phyloP scores from a whole-genome alignment of 2,329 filamentous ascomycete genomes.

The Curvularia spicifera region DNA sequence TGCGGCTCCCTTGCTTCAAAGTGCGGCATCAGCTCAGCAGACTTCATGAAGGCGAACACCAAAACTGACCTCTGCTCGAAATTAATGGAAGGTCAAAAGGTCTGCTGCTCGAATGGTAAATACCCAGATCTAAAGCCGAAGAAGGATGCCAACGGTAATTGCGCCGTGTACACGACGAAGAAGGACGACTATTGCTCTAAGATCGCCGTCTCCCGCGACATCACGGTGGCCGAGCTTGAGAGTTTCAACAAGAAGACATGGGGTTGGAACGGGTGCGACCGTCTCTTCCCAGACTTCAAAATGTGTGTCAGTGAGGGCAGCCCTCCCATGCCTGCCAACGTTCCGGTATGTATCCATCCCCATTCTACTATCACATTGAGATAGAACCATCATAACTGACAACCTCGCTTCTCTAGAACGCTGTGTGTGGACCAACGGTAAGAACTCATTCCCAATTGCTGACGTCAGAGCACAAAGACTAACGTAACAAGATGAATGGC shows the following conservation, averaged over 20 bases:
- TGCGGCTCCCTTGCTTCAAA: neutral
- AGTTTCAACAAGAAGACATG: conserved; percentile 24
- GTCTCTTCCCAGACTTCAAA: conserved; percentile 7
- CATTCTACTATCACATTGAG: neutral
- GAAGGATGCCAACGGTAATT: conserved; percentile 15
- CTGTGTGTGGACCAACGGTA: conserved; percentile 55
- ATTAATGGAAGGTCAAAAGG: conserved; percentile 2
- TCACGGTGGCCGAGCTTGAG: conserved; percentile 6
- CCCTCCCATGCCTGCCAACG: conserved; percentile 24
- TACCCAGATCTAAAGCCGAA: conserved; percentile 18
- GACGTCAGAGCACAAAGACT: too few relatives aligned
- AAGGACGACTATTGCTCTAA: conserved; percentile 16
- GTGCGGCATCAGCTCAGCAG: neutral
- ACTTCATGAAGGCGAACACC: neutral
- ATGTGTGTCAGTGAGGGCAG: conserved; percentile 20
- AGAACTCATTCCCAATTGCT: too few relatives aligned
- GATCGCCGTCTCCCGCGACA: conserved; percentile 10
- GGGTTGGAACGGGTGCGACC: conserved; percentile 25
- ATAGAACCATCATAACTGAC: neutral
- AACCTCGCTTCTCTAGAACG: conserved; percentile 26
- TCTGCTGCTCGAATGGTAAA: conserved; percentile 20
- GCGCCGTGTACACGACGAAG: conserved; percentile 8
- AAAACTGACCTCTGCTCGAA: neutral
- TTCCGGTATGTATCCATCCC: conserved; percentile 17
- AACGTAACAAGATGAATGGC: conserved; percentile 34